A percentile compares a stretch with the other conserved stretches of the same genome.
Evolutionary conservation across 2,329 filamentous ascomycete species (phyloP).

Genomic region (Lachnellula arida): DNA sequence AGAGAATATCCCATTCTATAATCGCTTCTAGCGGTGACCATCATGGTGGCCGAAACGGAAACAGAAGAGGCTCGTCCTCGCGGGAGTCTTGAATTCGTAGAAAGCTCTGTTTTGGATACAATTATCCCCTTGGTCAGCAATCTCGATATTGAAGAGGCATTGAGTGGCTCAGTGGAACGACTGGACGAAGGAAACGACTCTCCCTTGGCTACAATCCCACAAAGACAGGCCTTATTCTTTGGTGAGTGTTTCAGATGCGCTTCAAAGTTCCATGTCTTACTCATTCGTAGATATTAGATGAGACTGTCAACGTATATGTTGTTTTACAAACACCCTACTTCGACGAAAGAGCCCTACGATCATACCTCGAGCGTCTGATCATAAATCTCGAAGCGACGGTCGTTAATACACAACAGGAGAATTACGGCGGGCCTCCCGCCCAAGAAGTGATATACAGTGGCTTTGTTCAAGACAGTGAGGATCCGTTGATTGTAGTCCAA

Average conservation of each 20-base stretch:
- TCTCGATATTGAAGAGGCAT: slow-evolving; percentile 48
- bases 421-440: slow-evolving; percentile 39
- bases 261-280: slow-evolving; percentile 37
- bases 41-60: slow-evolving; percentile 30
- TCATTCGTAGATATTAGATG: slow-evolving; percentile 59
- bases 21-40: neutral
- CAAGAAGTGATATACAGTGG: slow-evolving; percentile 59
- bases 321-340: slow-evolving; percentile 60
- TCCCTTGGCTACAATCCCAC: slow-evolving; percentile 51
- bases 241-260: slow-evolving; percentile 47
- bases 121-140: slow-evolving; percentile 54
- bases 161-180: slow-evolving; percentile 40
- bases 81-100: slow-evolving; percentile 45
- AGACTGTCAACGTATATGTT: slow-evolving; percentile 64
- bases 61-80: slow-evolving; percentile 32
- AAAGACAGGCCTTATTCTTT: slow-evolving; percentile 65
- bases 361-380: slow-evolving; percentile 57
- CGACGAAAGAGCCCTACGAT: slow-evolving; percentile 51
- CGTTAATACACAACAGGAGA: slow-evolving; percentile 50
- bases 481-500: slow-evolving; percentile 45
- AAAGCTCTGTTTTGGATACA: slow-evolving; percentile 56
- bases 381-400: slow-evolving; percentile 65
- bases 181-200: slow-evolving; percentile 33
- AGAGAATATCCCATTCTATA: no score
- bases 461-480: slow-evolving; percentile 44